Evolutionary conservation across 1,139 yeast genomes (phyloP).

Genomic region (Lodderomyces elongisporus): DNA sequence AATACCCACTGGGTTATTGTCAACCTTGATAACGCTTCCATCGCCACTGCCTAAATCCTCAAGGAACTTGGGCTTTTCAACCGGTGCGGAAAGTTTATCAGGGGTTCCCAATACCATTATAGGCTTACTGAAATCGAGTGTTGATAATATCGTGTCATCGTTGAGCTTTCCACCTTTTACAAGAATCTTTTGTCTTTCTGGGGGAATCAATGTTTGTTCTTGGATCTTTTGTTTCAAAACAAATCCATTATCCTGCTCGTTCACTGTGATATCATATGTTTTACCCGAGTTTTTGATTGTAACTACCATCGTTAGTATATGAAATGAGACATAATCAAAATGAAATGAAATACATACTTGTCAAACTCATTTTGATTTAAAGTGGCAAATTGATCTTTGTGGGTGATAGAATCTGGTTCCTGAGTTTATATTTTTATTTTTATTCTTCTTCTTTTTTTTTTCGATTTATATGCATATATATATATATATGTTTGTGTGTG

Average conservation of each 20-base stretch:
- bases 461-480: too few species aligned
- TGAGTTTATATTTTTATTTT: too few species aligned
- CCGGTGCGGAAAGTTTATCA: constrained; percentile 60
- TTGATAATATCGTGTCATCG: constrained; percentile 48
- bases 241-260: constrained; percentile 54
- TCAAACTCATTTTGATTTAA: constrained; percentile 3
- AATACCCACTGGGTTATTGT: constrained; percentile 71
- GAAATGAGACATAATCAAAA: not conserved
- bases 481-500: too few species aligned
- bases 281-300: constrained; percentile 84
- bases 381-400: constrained; percentile 7
- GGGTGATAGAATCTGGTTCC: too few species aligned
- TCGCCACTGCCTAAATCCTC: too few species aligned
- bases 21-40: constrained; percentile 34
- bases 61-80: constrained; percentile 51
- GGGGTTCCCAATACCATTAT: constrained; percentile 94
- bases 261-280: constrained; percentile 62
- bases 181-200: constrained; percentile 82
- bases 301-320: constrained; percentile 15
- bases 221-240: constrained; percentile 68
- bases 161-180: constrained; percentile 84
- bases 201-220: constrained; percentile 74
- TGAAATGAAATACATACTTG: constrained; percentile 1
- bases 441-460: too few species aligned
- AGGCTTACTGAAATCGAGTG: constrained; percentile 59